Conservation (phyloP, 2,329 filamentous ascomycete genomes). For the Didymellaceae sp. region DNA sequence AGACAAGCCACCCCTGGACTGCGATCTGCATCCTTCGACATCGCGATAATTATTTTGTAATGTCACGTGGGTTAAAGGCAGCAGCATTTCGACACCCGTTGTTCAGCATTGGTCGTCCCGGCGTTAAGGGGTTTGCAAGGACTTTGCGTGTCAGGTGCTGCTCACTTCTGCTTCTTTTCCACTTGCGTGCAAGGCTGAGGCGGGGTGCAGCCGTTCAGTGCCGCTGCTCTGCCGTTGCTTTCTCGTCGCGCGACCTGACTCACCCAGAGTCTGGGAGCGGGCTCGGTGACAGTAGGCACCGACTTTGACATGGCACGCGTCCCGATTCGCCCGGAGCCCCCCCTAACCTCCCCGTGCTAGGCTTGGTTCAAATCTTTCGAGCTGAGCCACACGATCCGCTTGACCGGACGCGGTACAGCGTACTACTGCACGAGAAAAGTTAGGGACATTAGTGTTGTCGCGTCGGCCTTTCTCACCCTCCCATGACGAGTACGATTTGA, state of each 20-base stretch:
- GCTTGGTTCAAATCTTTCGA: constrained; percentile 20
- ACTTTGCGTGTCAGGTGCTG: constrained; percentile 29
- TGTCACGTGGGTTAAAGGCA: constrained; percentile 22
- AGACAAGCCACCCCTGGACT: constrained; percentile 8
- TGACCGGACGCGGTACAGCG: constrained; percentile 20
- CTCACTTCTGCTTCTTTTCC: constrained; percentile 16
- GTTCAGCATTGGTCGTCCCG: constrained; percentile 2
- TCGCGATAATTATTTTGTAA: constrained; percentile 7
- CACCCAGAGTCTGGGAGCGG: constrained; percentile 21
- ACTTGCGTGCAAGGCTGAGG: constrained; percentile 20
- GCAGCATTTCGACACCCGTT: constrained; percentile 9
- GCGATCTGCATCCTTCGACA: constrained; percentile 8
- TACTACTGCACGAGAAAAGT: constrained; percentile 29
- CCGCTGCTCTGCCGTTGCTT: constrained; percentile 26
- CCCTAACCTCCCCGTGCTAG: constrained; percentile 23
- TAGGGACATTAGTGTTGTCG: constrained; percentile 20
- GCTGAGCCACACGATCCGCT: constrained; percentile 18
- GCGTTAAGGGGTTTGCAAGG: constrained; percentile 20
- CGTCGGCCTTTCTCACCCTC: constrained; percentile 20
- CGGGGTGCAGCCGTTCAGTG: constrained; percentile 21
- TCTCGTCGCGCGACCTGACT: constrained; percentile 35
- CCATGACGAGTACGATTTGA: constrained; percentile 34
- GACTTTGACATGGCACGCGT: constrained; percentile 16
- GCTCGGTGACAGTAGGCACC: constrained; percentile 30
- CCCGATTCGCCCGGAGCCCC: constrained; percentile 27